Conservation (phyloP, 495 filamentous ascomycete genomes). For the Tuber umbilicatum region DNA sequence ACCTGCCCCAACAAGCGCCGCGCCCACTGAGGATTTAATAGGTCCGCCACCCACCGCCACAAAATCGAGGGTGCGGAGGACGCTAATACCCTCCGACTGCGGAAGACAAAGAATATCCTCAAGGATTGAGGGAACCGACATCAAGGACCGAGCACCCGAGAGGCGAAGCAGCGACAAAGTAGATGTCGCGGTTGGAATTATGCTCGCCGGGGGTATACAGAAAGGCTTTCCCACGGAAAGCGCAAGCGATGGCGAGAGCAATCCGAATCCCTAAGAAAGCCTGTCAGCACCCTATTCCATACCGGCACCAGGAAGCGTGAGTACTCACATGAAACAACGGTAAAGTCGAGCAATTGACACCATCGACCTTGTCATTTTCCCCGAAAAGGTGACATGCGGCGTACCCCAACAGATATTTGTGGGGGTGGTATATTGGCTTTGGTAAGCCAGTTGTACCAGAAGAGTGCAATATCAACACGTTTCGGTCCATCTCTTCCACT, state of each 20-base stretch:
- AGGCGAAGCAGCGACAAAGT: slow-evolving; percentile 39
- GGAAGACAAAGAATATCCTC: slow-evolving; percentile 45
- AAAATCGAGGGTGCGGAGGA: slow-evolving; percentile 43
- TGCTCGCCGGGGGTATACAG: slow-evolving; percentile 41
- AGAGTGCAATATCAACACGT: slow-evolving; percentile 48
- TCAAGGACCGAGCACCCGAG: slow-evolving; percentile 42
- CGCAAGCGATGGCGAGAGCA: slow-evolving; percentile 45
- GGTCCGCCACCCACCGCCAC: slow-evolving; percentile 47
- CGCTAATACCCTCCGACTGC: slow-evolving; percentile 30
- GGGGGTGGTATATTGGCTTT: slow-evolving; percentile 47
- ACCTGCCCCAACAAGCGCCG: slow-evolving; percentile 49
- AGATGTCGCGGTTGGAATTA: slow-evolving; percentile 40
- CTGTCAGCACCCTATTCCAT: neutral
- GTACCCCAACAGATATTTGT: slow-evolving; percentile 46
- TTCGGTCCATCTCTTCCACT: slow-evolving; percentile 40
- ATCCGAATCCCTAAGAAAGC: slow-evolving; percentile 43
- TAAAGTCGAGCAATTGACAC: slow-evolving; percentile 46
- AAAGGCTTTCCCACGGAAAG: slow-evolving; percentile 46
- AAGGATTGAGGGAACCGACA: slow-evolving; percentile 49
- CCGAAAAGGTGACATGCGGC: slow-evolving; percentile 43
- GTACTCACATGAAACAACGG: slow-evolving; percentile 44
- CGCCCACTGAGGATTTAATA: slow-evolving; percentile 46
- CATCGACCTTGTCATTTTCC: slow-evolving; percentile 31
- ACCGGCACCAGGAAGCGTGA: neutral
- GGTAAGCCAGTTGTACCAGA: slow-evolving; percentile 50